Percentiles rank a stretch among this genome's conserved stretches.
Conservation (phyloP, 768 basidiomycete genomes). For the Cubamyces sp. region DNA sequence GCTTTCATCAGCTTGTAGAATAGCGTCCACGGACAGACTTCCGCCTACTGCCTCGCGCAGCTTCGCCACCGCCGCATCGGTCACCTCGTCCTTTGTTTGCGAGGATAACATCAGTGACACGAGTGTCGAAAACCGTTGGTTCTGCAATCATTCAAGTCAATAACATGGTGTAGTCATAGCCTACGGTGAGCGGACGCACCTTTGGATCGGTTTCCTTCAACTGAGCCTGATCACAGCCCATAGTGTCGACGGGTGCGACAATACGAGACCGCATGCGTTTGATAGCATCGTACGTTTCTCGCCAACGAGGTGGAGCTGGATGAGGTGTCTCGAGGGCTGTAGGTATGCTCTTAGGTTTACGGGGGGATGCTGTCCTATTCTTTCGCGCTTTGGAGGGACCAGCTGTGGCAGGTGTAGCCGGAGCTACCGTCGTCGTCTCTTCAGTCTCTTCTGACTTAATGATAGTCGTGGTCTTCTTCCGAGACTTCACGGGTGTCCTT, state of each 20-base stretch:
- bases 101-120: conserved; percentile 95
- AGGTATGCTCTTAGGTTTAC: conserved; percentile 22
- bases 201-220: conserved; percentile 64
- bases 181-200: conserved; percentile 42
- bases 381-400: not conserved
- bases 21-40: conserved; percentile 70
- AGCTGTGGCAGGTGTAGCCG: not conserved
- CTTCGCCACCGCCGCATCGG: conserved; percentile 75
- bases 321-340: conserved; percentile 24
- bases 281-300: conserved; percentile 67
- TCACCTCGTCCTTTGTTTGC: conserved; percentile 93
- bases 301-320: conserved; percentile 28
- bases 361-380: conserved; percentile 15
- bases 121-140: conserved; percentile 79
- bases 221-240: conserved; percentile 84
- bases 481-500: not conserved
- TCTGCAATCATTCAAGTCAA: conserved; percentile 46
- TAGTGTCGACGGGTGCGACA: conserved; percentile 88
- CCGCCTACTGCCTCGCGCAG: conserved; percentile 78
- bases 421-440: not conserved
- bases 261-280: conserved; percentile 74
- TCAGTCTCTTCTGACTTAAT: not conserved
- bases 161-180: not conserved
- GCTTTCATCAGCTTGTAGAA: conserved; percentile 64
- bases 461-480: not conserved